Evolutionary conservation across 306 rosid species (phyloP).

Genomic region (Gynostemma pentaphyllum): DNA sequence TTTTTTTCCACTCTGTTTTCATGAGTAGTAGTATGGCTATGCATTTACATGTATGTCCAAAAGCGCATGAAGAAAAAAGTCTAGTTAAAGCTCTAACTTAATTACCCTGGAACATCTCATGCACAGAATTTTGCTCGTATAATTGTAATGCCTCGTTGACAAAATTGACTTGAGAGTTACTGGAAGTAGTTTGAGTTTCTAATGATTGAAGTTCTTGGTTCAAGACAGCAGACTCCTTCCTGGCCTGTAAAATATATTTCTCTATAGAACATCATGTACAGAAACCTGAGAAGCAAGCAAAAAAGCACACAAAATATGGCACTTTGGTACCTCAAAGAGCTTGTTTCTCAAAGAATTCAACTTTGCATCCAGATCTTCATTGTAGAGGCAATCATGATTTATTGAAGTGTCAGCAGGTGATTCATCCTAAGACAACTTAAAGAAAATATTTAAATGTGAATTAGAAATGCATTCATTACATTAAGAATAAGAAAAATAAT

Average conservation of each 20-base stretch:
- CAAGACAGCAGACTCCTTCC: conserved; percentile 48
- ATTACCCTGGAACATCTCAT: conserved; percentile 61
- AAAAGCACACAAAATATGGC: neutral
- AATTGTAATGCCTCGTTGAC: conserved; percentile 39
- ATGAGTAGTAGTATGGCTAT: neutral
- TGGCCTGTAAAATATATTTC: conserved; percentile 33
- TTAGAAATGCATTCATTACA: neutral
- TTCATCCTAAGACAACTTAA: conserved; percentile 36
- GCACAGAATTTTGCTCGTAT: conserved; percentile 21
- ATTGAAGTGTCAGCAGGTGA: conserved; percentile 15
- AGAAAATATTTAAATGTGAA: neutral
- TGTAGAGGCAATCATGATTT: conserved; percentile 17
- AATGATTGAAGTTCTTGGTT: conserved; percentile 51
- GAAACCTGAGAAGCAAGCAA: neutral
- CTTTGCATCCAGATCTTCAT: conserved; percentile 46
- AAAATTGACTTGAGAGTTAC: conserved; percentile 21
- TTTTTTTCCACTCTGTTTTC: neutral
- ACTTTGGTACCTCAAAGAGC: conserved; percentile 32
- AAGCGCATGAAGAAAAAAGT: neutral
- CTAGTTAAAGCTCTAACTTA: neutral
- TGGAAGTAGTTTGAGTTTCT: conserved; percentile 34
- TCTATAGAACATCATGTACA: neutral
- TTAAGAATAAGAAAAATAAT: neutral
- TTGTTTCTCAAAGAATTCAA: conserved; percentile 55
- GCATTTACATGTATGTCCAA: neutral